A percentile compares a stretch with the other conserved stretches of the same genome.
Evolutionary conservation across 2,329 filamentous ascomycete species (phyloP).

Genomic region (Diaporthe velutina): DNA sequence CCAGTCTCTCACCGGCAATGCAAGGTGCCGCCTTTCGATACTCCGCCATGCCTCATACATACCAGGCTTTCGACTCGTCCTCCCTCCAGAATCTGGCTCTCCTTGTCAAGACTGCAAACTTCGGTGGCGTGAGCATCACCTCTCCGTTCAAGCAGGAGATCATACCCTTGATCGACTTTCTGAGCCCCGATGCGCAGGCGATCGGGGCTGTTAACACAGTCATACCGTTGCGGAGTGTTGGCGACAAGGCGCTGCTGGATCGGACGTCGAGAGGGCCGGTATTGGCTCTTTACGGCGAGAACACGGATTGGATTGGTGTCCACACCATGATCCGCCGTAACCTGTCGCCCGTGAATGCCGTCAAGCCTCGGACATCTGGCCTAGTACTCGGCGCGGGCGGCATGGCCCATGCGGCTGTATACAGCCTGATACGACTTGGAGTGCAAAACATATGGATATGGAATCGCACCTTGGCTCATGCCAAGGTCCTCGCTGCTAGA

Average conservation of each 20-base stretch:
- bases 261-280: constrained; percentile 67
- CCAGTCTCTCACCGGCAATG: constrained; percentile 74
- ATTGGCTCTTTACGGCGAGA: constrained; percentile 72
- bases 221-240: constrained; percentile 67
- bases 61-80: constrained; percentile 64
- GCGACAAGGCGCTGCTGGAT: constrained; percentile 55
- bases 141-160: constrained; percentile 74
- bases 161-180: constrained; percentile 67
- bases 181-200: constrained; percentile 71
- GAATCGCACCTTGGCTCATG: constrained; percentile 66
- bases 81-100: constrained; percentile 66
- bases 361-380: constrained; percentile 52
- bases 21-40: constrained; percentile 70
- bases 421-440: constrained; percentile 70
- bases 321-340: constrained; percentile 71
- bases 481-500: constrained; percentile 67
- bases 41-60: constrained; percentile 71
- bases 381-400: constrained; percentile 63
- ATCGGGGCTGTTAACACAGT: constrained; percentile 76
- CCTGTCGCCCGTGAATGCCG: constrained; percentile 68
- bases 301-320: constrained; percentile 77
- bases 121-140: constrained; percentile 72
- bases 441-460: constrained; percentile 71
- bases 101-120: constrained; percentile 66
- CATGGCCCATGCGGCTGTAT: constrained; percentile 61